phyloP scores from a whole-genome alignment of 345 rosid species.

The Linum tenue region DNA sequence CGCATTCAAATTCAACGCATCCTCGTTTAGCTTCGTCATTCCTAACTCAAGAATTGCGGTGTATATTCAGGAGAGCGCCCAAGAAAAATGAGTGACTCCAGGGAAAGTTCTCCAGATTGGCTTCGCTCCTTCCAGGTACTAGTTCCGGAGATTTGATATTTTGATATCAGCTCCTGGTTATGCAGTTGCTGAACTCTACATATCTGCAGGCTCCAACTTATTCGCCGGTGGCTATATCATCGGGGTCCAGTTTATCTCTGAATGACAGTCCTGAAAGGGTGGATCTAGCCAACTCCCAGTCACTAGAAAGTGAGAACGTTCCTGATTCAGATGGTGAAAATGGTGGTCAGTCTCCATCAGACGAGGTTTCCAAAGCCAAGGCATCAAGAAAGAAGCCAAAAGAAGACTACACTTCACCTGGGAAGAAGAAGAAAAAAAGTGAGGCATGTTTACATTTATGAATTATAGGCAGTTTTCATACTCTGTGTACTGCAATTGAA shows the following conservation, averaged over 20 bases:
- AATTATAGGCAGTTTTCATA: neutral
- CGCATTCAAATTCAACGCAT: too few relatives aligned
- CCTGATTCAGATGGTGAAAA: conserved; percentile 13
- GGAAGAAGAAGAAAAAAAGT: conserved; percentile 29
- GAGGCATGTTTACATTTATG: neutral
- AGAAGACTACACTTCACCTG: conserved; percentile 18
- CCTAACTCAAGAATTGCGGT: too few relatives aligned
- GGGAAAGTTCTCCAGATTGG: conserved; percentile 85
- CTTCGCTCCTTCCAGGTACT: conserved; percentile 57
- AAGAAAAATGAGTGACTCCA: conserved; percentile 44
- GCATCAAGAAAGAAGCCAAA: conserved; percentile 19
- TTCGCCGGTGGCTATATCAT: conserved; percentile 41
- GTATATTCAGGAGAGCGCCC: too few relatives aligned
- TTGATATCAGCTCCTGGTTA: neutral
- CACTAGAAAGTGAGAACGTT: conserved; percentile 15
- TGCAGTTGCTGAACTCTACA: neutral
- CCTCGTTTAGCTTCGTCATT: too few relatives aligned
- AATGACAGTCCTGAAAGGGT: conserved; percentile 29
- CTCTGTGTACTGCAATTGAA: neutral
- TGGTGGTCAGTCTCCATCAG: conserved; percentile 14
- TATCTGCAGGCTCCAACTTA: conserved; percentile 41
- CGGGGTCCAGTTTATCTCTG: conserved; percentile 44
- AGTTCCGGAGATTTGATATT: neutral
- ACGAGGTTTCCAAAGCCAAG: conserved; percentile 21
- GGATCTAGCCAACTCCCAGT: conserved; percentile 21